Percentiles rank a stretch among this genome's conserved stretches.
These are phyloP conservation scores for Phytophthora syringae DNA, from an alignment of 352 stramenopile genomes.

Conservation along the genomic window DNA sequence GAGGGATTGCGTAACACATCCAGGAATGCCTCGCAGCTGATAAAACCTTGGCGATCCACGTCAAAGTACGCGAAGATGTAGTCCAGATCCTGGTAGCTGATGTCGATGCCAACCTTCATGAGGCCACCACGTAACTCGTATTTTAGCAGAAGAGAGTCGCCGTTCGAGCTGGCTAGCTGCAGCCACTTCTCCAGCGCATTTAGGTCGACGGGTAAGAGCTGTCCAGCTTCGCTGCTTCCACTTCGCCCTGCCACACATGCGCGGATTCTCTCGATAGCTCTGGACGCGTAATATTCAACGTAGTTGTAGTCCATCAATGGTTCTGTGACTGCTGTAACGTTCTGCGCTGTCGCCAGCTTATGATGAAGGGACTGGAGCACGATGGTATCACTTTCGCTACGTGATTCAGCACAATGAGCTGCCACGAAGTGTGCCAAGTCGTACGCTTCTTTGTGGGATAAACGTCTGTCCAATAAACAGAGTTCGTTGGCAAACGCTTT, in stretches of 20 bases:
- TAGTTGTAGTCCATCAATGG: conserved; percentile 13
- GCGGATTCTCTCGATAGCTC: conserved; percentile 37
- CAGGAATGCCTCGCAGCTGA: conserved; percentile 83
- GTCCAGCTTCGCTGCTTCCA: not conserved
- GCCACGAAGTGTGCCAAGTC: conserved; percentile 37
- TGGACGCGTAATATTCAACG: conserved; percentile 18
- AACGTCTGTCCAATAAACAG: conserved; percentile 42
- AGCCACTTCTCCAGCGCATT: conserved; percentile 54
- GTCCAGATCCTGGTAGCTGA: conserved; percentile 70
- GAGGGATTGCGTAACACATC: conserved; percentile 44
- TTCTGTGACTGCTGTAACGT: not conserved
- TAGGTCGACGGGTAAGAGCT: conserved; percentile 22
- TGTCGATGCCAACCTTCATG: conserved; percentile 59
- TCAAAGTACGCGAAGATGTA: conserved; percentile 80
- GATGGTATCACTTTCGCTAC: conserved; percentile 31
- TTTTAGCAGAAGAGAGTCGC: conserved; percentile 57
- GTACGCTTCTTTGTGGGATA: conserved; percentile 43
- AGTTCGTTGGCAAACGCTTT: conserved; percentile 58
- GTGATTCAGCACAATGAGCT: conserved; percentile 10
- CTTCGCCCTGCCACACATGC: conserved; percentile 17
- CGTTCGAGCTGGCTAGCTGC: conserved; percentile 43
- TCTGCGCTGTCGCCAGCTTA: conserved; percentile 5
- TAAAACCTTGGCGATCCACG: conserved; percentile 57
- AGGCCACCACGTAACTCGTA: conserved; percentile 68
- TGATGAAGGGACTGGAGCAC: conserved; percentile 30